Evolutionary conservation across 805 yeast genomes (phyloP), one percentile per base, ranked within the genome.

Genomic region (Candida verbasci): DNA sequence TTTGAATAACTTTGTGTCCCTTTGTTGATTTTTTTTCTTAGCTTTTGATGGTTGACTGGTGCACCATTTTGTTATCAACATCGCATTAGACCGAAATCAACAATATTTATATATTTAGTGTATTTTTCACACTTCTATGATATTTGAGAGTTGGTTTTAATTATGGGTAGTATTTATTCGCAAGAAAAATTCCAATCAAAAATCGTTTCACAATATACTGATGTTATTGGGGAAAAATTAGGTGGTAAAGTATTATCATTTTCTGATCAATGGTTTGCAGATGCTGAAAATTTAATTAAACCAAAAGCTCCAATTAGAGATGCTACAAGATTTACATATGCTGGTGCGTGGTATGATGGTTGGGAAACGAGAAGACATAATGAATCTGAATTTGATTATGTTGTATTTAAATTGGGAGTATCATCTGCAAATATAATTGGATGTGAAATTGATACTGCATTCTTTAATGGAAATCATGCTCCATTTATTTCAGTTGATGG

Each of bases 291-390:
- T 62, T 71, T 91, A 50, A 80, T 88, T 56, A 80, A 85, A 53
- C 89, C 96, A 25, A 72, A 71, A 31, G 73, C 81, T 3, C 95
- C 97, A 2, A 74, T 86, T 39, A 70, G 94, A 52, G 95, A 87
- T 49, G 82, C 84, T 9, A 82, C 88, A 20, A 72, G 75, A 49
- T 89, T 87, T 58, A 77, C 81, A 2, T 83, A 75, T 41, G 76
- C 89, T 3, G 97, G 97, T 35, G 96, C 96, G 3, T 91, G 97
- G 96, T 91, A 86, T 56, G 98, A 91, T 49, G 98, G 98, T 16
- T 91, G 97, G 97, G 97, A 91, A 61, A 91, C 97, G 9, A 74
- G 97, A 56, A 75, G 98, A 62, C 98, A 91, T 68, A 91, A 91
- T 59, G 63, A 77, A 1, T 85, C 70, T 38, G 86, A 78, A 38